Percentiles rank a stretch among this genome's conserved stretches.
Conservation (phyloP, 129 eudicot genomes). For the sunflower (Helianthus annuus) region DNA sequence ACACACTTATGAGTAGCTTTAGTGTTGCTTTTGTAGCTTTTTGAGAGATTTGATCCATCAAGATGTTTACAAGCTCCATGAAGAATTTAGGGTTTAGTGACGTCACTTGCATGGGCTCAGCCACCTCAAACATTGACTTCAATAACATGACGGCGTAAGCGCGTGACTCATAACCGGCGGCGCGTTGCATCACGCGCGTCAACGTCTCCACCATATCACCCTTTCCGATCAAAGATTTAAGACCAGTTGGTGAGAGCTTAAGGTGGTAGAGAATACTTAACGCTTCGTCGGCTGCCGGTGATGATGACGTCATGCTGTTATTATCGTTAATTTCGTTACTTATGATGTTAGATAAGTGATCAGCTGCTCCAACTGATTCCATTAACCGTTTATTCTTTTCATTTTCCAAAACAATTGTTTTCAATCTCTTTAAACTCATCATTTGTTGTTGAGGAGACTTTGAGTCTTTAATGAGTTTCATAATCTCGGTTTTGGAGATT, state of each 20-base stretch:
- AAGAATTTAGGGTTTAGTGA: conserved; percentile 36
- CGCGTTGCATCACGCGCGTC: conserved; percentile 41
- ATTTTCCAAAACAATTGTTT: conserved; percentile 47
- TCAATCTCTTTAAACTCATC: conserved; percentile 40
- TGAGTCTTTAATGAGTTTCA: conserved; percentile 54
- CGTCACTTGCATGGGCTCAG: conserved; percentile 47
- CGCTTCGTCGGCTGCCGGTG: conserved; percentile 47
- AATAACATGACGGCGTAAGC: conserved; percentile 53
- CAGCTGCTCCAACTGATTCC: conserved; percentile 50
- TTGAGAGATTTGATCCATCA: conserved; percentile 46
- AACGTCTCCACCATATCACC: conserved; percentile 39
- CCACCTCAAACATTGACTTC: conserved; percentile 52
- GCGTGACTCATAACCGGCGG: conserved; percentile 53
- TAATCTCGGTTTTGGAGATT: conserved; percentile 41
- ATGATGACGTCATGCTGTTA: background rate
- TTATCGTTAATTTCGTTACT: background rate
- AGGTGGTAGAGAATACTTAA: conserved; percentile 45
- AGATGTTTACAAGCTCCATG: conserved; percentile 35
- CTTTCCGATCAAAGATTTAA: conserved; percentile 33
- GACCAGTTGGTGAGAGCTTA: conserved; percentile 39
- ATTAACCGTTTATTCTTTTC: conserved; percentile 50
- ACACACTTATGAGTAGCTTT: conserved; percentile 37
- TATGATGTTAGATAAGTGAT: conserved; percentile 32
- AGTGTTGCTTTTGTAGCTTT: conserved; percentile 58
- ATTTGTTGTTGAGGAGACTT: conserved; percentile 30